phyloP scores from a whole-genome alignment of 805 yeast genomes.

The Metschnikowia koreensis region DNA sequence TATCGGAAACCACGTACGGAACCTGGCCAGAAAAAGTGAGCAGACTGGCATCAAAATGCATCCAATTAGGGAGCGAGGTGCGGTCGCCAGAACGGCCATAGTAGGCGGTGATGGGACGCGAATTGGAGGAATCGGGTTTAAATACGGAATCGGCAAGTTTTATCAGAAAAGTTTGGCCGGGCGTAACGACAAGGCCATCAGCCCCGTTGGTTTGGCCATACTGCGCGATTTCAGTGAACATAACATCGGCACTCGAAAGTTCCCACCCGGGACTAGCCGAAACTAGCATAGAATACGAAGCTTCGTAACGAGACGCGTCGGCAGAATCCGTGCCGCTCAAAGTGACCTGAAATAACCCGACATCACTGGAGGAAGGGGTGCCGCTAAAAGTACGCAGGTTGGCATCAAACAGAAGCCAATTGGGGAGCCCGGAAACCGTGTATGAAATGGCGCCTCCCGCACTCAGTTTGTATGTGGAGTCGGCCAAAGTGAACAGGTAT shows the following conservation, averaged over 20 bases:
- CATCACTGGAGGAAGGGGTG: constrained; percentile 51
- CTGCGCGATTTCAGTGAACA: constrained; percentile 52
- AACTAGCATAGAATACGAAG: constrained; percentile 58
- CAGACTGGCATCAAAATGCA: constrained; percentile 59
- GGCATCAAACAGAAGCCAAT: constrained; percentile 76
- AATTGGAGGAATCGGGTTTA: constrained; percentile 39
- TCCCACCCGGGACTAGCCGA: constrained; percentile 56
- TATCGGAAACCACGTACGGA: constrained; percentile 78
- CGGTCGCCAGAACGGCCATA: constrained; percentile 81
- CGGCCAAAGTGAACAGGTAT: constrained; percentile 66
- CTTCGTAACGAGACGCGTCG: constrained; percentile 44
- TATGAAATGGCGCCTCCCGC: constrained; percentile 49
- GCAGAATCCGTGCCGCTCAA: constrained; percentile 67
- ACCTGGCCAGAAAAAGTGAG: constrained; percentile 82
- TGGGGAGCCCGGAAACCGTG: constrained; percentile 58
- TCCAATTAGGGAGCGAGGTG: constrained; percentile 91
- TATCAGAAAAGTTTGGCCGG: constrained; percentile 65
- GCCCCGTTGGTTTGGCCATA: constrained; percentile 77
- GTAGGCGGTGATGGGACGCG: constrained; percentile 56
- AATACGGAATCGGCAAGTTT: constrained; percentile 65
- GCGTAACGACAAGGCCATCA: constrained; percentile 68
- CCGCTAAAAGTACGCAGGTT: constrained; percentile 64
- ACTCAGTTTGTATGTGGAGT: constrained; percentile 57
- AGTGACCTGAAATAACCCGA: constrained; percentile 38
- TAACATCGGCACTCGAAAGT: constrained; percentile 40